These are phyloP conservation scores for Juncus inflexus DNA, from an alignment of 176 grass and related monocot genomes.

Conservation along the genomic window DNA sequence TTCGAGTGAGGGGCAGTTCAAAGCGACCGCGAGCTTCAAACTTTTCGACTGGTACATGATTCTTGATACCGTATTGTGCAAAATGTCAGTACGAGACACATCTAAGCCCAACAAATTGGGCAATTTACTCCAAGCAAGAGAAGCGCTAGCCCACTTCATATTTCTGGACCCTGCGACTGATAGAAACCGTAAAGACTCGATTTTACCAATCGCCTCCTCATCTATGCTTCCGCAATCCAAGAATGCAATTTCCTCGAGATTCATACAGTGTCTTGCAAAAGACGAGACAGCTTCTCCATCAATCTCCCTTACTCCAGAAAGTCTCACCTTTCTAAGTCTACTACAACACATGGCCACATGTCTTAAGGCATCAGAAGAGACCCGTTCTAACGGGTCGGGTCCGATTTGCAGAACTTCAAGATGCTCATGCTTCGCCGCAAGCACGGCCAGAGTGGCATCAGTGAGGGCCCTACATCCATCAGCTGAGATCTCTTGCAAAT, in stretches of 20 bases:
- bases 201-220: slow-evolving; percentile 53
- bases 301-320: slow-evolving; percentile 76
- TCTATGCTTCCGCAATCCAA: slow-evolving; percentile 76
- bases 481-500: slow-evolving; percentile 63
- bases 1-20: slow-evolving; percentile 66
- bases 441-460: slow-evolving; percentile 68
- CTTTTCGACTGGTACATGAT: slow-evolving; percentile 71
- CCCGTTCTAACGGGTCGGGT: slow-evolving; percentile 52
- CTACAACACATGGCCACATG: slow-evolving; percentile 88
- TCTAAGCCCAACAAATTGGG: slow-evolving; percentile 71
- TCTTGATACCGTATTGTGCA: slow-evolving; percentile 53
- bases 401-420: slow-evolving; percentile 90
- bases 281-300: slow-evolving; percentile 58
- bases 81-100: slow-evolving; percentile 72
- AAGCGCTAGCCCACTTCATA: slow-evolving; percentile 82
- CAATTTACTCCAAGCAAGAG: slow-evolving; percentile 61
- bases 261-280: slow-evolving; percentile 57
- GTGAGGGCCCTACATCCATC: slow-evolving; percentile 75
- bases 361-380: slow-evolving; percentile 79
- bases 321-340: slow-evolving; percentile 54
- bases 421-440: slow-evolving; percentile 80
- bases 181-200: slow-evolving; percentile 69
- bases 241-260: slow-evolving; percentile 70
- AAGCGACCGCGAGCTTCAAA: slow-evolving; percentile 54
- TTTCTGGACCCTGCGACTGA: slow-evolving; percentile 76